Base-by-base conservation (phyloP, 129 eudicot species). In the Artemisia argyi region DNA sequence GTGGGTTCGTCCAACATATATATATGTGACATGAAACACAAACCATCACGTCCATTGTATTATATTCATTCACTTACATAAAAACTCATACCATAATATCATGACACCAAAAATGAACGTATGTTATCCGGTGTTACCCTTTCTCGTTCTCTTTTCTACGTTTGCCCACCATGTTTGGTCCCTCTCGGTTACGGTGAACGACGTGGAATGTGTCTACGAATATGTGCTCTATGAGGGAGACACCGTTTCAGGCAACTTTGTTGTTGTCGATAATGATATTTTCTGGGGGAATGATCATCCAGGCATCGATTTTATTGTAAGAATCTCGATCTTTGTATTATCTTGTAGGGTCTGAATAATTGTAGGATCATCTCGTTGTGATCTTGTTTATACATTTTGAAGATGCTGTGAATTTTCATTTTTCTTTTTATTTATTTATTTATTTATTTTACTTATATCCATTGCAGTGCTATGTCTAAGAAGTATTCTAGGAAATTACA, bases 221-320 rank as follows among this genome's bases (percentile, higher is more conserved):
- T 91, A 91, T 77, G 96, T 89, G 11, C 87, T 91, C 44, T 91
- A 91, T 75, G 97, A 91, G 72, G 97, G 97, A 49, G 97, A 91
- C 54, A 82, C 87, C n/a, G 79, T 91, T 24, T 80, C 93, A 6
- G 97, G 97, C 9, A 91, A 91, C 86, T 91, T 91, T 66, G 97
- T 91, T 14, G 97, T 91, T 66, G 91, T 91, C 48, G 97, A 91
- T 84, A 92, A 91, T 51, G 96, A 91, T 61, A 88, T 88, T 32
- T 91, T 88, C 85, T 91, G 97, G 97, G 79, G 96, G 82, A 80
- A 88, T 44, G 97, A 91, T 80, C 97, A 91, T 65, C 97, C 97
- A 30, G 97, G 97, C 84, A 91, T 91, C 73, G 96, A 91, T 68
- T 84, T 91, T 71, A 77, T 75, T 46, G 96, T 90, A 77, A 71